Base-by-base conservation (phyloP, 306 rosid species). In the Vigna reflexopilosa region DNA sequence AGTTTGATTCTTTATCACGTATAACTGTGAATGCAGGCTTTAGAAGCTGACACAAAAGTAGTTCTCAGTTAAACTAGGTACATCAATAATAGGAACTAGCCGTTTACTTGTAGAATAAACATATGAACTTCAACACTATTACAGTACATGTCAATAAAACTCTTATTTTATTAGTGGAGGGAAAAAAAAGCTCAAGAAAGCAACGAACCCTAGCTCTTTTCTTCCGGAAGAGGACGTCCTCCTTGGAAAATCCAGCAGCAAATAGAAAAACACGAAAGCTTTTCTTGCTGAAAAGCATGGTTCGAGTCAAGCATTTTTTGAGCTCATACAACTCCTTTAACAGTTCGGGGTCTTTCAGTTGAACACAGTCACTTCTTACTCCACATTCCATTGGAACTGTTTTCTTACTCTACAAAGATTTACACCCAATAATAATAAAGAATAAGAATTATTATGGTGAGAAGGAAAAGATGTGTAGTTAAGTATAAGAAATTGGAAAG, bases 21-120 rank as follows among this genome's bases (percentile, higher is more conserved):
- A 94, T 82, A 59, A 94, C 82, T 77, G 98, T 92, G 86, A 94
- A 94, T 45, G 97, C 94, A 0, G 98, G 98, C 90, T 85, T 92
- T 88, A 92, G 67, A 86, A 94, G 87, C 98, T 92, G 92, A 34
- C 38, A 34, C 1, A 44, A 11, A 3, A 44, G 2, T 42, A 2
- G 11, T 44, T 44, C 4, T 44, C 49, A 44, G 49, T 42, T 42
- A 42, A 9, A 42, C 13, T 8, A 42, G 47, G 47, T 42, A 8
- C 47, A 42, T 1, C 44, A 38, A 38, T 38, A 38, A 38, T 1
- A 38, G 9, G 7, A 38, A 38, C 44, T 42, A 42, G 13, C 48
- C 0, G 48, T 42, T 42, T 42, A 42, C 13, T 9, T 42, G 2
- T 9, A 9, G 13, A 42, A 42, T 42, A 9, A 42, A 9, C 48